A percentile compares a stretch with the other conserved stretches of the same genome.
Conservation (phyloP, 768 basidiomycete genomes). For the Leccinum arenicola region DNA sequence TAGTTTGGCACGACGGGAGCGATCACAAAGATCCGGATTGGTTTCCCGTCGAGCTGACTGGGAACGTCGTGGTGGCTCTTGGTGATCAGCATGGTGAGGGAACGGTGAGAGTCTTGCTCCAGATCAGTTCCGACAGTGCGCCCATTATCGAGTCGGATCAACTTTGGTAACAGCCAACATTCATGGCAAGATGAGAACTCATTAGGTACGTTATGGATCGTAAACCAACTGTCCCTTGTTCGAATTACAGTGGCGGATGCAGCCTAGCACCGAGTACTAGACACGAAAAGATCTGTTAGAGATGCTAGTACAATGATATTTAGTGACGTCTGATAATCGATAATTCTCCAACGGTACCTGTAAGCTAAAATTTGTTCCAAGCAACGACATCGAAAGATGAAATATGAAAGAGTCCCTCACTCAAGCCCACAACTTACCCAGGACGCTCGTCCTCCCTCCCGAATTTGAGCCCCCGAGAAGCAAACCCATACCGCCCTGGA, state of each 20-base stretch:
- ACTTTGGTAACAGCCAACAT: background rate
- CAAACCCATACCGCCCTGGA: constrained; percentile 70
- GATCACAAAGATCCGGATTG: constrained; percentile 81
- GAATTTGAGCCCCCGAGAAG: constrained; percentile 43
- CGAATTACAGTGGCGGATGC: too few species aligned
- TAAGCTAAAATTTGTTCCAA: background rate
- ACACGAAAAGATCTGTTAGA: background rate
- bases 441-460: constrained; percentile 47
- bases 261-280: background rate
- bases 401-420: background rate
- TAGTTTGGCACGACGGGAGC: constrained; percentile 77
- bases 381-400: background rate
- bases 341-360: background rate
- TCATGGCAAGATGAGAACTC: background rate
- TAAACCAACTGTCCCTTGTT: background rate
- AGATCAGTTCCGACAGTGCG: background rate
- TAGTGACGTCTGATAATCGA: background rate
- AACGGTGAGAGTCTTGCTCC: background rate
- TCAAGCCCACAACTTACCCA: constrained; percentile 58
- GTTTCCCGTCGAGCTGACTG: constrained; percentile 62
- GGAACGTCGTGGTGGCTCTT: constrained; percentile 77
- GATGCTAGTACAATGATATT: background rate
- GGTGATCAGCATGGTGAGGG: constrained; percentile 69
- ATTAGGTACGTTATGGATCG: background rate
- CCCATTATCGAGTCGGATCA: too few species aligned